phyloP scores from a whole-genome alignment of 805 yeast species.

The Monosporozyma unispora region DNA sequence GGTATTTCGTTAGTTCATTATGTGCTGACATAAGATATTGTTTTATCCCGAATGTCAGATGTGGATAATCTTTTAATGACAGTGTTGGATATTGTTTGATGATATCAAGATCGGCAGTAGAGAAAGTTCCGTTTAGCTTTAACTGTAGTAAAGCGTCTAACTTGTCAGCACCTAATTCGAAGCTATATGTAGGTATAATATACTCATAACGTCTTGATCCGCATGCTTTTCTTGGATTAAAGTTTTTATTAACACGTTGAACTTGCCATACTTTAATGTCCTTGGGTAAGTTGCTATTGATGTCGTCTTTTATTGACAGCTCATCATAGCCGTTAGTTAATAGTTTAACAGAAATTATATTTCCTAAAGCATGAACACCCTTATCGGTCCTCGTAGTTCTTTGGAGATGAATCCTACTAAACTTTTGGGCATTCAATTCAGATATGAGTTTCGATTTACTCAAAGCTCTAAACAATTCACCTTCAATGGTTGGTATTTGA shows the following conservation, averaged over 20 bases:
- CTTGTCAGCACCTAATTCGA: neutral
- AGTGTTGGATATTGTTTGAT: neutral
- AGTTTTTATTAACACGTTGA: conserved; percentile 69
- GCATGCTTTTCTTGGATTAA: conserved; percentile 85
- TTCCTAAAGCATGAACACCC: conserved; percentile 97
- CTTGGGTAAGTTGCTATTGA: conserved; percentile 63
- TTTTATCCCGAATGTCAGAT: neutral
- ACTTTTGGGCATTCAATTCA: conserved; percentile 74
- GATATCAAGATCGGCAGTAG: neutral
- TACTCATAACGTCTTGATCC: conserved; percentile 83
- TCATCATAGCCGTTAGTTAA: conserved; percentile 50
- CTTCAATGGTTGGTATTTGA: conserved; percentile 65
- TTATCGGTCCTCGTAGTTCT: conserved; percentile 86
- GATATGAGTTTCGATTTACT: conserved; percentile 83
- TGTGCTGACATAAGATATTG: neutral
- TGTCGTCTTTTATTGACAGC: conserved; percentile 47
- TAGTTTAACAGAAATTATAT: conserved; percentile 75
- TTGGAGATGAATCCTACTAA: conserved; percentile 80
- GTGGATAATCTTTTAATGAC: neutral
- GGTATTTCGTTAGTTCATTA: neutral
- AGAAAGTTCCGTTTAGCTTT: neutral
- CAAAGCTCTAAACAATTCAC: conserved; percentile 75
- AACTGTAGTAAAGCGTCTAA: neutral
- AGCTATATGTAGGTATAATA: conserved; percentile 66
- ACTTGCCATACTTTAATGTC: conserved; percentile 83